Evolutionary conservation across 140 eudicot genomes (phyloP), one percentile per base, ranked within the genome.

Genomic region (Stevia rebaudiana): DNA sequence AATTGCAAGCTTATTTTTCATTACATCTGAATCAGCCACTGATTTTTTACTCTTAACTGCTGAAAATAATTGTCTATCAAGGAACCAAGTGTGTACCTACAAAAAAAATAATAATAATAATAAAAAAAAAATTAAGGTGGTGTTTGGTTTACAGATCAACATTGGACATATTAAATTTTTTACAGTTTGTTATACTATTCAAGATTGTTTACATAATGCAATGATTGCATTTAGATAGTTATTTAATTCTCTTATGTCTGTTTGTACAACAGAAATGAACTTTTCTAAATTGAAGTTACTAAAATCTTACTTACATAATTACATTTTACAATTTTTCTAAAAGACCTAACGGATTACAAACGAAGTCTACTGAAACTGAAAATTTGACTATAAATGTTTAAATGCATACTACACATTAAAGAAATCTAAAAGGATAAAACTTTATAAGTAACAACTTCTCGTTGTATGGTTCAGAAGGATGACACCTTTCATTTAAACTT

Each of bases 1-100:
- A 3, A 11, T 11, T 53, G 77, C 60, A 46, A 59, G 74, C 54
- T 69, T 71, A 28, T 69, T 63, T 71, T n/a, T 46, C 15, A 56
- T 57, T 48, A 70, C 61, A 61, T 47, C 18, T 24, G 73, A 28
- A 40, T 37, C 42, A 66, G 58, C 60, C 23, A 56, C 28, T 7
- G 63, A 57, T 11, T 70, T 53, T 50, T 66, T 61, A 69, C 44
- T 66, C 54, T 72, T 73, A 30, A 78, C 72, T 23, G 70, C 80
- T 31, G 67, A 42, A 19, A 52, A 70, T 33, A 25, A 43, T 31
- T 79, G 84, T 67, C 80, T 85, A 68, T 83, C 83, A 52, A 67
- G 76, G 69, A 86, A 84, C 89, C 90, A 84, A 37, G 65, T 63
- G 68, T 78, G 74, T 53, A 84, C 86, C 95, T 84, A 67, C 67